Base-by-base conservation (phyloP, 2,329 filamentous ascomycete genomes). In the Scedosporium boydii region DNA sequence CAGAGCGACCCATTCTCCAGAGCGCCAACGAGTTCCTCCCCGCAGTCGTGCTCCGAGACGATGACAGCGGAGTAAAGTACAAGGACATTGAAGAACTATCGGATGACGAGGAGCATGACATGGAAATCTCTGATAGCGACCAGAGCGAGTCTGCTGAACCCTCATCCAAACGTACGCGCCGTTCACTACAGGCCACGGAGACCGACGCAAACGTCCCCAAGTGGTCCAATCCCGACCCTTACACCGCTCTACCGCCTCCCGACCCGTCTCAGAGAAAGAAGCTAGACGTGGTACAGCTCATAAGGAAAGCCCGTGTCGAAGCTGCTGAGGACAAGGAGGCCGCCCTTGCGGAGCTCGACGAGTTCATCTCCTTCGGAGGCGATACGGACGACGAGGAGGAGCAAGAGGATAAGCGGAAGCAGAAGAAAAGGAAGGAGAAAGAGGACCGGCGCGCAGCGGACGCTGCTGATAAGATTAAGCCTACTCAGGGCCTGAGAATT, bases 161-260 rank as follows among this genome's bases (percentile, higher is more conserved):
- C 12, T 74, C 73, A 3, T 71, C 69, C 58, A 82, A 82, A 68
- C 78, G 79, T 10, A 71, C 70, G 2, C 76, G 78, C 9, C 72
- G 68, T 4, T 60, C 69, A 9, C 67, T 67, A 2, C 65, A 71
- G 4, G 65, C 69, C 16, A 72, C 72, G 7, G 71, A 76, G n/a
- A 70, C 73, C 23, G 77, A 75, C 65, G 71, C 79, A 62, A 75
- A 78, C 14, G 74, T 72, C 4, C 91, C 92, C 3, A 92, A 89
- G 73, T 98, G 93, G 93, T 96, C 92, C 4, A 98, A 98, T 68
- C 93, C 93, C 3, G 93, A 98, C 72, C 92, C 93, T 0, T 97
- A 98, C 74, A 96, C 91, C 5, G 89, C 86, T 2, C 79, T 96
- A 9, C 93, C 93, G 7, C 92, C 91, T 6, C 84, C 87, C 0